A percentile compares a stretch with the other conserved stretches of the same genome.
Evolutionary conservation across 345 rosid genomes (phyloP).

Genomic region (Hypericum androsaemum): DNA sequence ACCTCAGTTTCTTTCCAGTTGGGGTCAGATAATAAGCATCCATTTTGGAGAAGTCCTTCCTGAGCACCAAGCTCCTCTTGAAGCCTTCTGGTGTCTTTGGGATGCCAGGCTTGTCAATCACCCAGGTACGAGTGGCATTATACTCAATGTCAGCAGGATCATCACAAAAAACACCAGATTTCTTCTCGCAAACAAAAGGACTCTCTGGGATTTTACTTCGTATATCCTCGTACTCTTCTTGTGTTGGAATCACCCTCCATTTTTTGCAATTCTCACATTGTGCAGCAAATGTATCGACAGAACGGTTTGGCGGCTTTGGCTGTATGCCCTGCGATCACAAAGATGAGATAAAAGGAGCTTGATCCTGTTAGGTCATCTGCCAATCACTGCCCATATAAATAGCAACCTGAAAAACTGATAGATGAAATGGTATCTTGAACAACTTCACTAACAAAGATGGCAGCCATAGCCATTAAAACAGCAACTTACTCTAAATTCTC

Average conservation of each 20-base stretch:
- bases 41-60: conserved; percentile 70
- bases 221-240: conserved; percentile 69
- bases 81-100: conserved; percentile 84
- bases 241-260: conserved; percentile 58
- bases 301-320: conserved; percentile 11
- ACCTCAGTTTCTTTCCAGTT: conserved; percentile 63
- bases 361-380: too few species aligned
- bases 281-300: conserved; percentile 60
- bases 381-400: too few species aligned
- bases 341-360: too few species aligned
- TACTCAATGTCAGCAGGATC: conserved; percentile 63
- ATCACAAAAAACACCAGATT: conserved; percentile 44
- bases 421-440: too few species aligned
- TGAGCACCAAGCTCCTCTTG: conserved; percentile 56
- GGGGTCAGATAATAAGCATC: conserved; percentile 80
- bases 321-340: too few species aligned
- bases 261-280: conserved; percentile 65
- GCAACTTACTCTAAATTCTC: too few species aligned
- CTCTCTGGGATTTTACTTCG: conserved; percentile 40
- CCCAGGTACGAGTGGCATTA: conserved; percentile 63
- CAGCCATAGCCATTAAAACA: too few species aligned
- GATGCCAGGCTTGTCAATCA: conserved; percentile 68
- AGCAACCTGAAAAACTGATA: too few species aligned
- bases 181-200: conserved; percentile 48
- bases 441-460: too few species aligned